phyloP scores from a whole-genome alignment of 305 asterid species.

The Solanum hybrid region DNA sequence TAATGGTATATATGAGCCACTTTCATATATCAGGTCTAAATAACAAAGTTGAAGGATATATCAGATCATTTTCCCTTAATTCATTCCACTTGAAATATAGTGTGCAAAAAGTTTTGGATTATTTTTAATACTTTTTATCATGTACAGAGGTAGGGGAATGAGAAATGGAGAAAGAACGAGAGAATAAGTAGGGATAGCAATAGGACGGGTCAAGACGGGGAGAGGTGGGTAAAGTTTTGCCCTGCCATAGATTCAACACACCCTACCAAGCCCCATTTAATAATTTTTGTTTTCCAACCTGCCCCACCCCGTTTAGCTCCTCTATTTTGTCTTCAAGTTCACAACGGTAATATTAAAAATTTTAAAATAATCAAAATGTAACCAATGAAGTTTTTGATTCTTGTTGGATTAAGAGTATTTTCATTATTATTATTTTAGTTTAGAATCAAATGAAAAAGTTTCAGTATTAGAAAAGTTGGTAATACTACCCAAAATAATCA shows the following conservation, averaged over 20 bases:
- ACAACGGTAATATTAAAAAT: too few species aligned
- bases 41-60: too few species aligned
- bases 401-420: neutral
- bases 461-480: neutral
- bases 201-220: neutral
- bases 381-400: neutral
- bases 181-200: neutral
- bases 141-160: neutral
- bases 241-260: neutral
- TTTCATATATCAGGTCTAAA: too few species aligned
- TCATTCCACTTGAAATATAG: neutral
- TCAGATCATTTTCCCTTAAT: too few species aligned
- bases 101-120: neutral
- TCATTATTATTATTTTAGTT: too few species aligned
- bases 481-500: neutral
- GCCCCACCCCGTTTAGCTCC: neutral
- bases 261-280: neutral
- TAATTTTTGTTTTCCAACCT: neutral
- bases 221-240: neutral
- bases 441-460: too few species aligned
- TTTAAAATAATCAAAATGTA: neutral
- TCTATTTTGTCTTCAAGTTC: neutral
- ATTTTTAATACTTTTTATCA: neutral
- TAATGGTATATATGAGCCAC: too few species aligned
- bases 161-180: neutral